Evolutionary conservation across 2,329 filamentous ascomycete species (phyloP), one percentile per base, ranked within the genome.

Genomic region (Fusarium sp.): DNA sequence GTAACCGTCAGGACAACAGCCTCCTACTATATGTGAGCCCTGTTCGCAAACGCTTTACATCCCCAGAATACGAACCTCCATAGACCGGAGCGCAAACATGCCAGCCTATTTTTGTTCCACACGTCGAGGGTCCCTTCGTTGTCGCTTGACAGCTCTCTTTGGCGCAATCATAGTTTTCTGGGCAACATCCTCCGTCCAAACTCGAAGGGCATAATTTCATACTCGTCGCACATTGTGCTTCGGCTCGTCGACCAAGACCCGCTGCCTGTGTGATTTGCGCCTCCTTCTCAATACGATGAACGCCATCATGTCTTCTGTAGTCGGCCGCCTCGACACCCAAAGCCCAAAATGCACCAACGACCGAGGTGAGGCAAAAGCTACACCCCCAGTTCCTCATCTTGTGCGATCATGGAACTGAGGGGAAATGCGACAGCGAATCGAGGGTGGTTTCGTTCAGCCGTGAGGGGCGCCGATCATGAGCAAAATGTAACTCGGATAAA

Each of bases 171-270:
- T 88, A 89, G 43, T 82, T 78, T 9, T 82, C 77, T 3, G 87
- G 86, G 65, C 86, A 88, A 64, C 86, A 88, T 38, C 83, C 85
- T 38, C 86, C 86, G 25, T 78, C 76, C n/a, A 85, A 60, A 15
- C 82, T 82, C 7, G 79, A 74, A 9, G 85, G 79, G 53, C 85
- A 87, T 18, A 80, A 69, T 23, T 75, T 77, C 66, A 79, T 72
- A 46, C 76, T 73, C 35, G 71, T 65, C 18, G 74, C 80, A 57
- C 80, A 82, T 42, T 76, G 68, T 6, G 67, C 56, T 19, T 74
- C 72, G 13, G 72, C 75, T 53, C 73, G 65, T 38, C 56, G 67
- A 18, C 19, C 63, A 23, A 80, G 50, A 4, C 66, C 63, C 23
- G 76, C 63, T 21, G 64, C 53, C 13, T 72, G 65, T 19, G 78